Conservation (phyloP, 1,284 basidiomycete species). For the Pyrrhoderma noxium region DNA sequence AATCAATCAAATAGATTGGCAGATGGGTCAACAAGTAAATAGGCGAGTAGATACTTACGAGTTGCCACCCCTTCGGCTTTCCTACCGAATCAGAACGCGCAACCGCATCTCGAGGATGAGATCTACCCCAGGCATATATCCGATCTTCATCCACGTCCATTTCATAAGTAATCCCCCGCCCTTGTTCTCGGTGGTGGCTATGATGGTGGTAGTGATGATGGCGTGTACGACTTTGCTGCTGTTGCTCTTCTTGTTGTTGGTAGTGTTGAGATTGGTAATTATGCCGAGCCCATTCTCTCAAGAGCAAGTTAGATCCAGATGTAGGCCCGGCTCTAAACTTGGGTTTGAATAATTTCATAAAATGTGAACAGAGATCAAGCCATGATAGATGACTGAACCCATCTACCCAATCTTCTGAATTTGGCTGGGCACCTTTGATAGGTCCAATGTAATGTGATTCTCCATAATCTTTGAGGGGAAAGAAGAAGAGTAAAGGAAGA, state of each 20-base stretch:
- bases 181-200: too few species aligned
- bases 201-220: too few species aligned
- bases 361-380: slow-evolving; percentile 64
- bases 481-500: too few species aligned
- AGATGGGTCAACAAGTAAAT: too few species aligned
- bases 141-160: slow-evolving; percentile 46
- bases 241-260: too few species aligned
- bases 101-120: slow-evolving; percentile 54
- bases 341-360: slow-evolving; percentile 69
- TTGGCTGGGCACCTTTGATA: slow-evolving; percentile 60
- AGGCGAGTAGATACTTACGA: slow-evolving; percentile 28
- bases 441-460: slow-evolving; percentile 62
- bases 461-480: slow-evolving; percentile 44
- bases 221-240: too few species aligned
- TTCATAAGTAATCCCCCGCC: too few species aligned
- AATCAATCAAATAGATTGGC: too few species aligned
- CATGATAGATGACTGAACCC: slow-evolving; percentile 59
- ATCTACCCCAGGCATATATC: slow-evolving; percentile 67
- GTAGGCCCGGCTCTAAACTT: slow-evolving; percentile 29
- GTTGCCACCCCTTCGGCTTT: slow-evolving; percentile 48
- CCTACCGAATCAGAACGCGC: slow-evolving; percentile 42
- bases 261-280: too few species aligned
- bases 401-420: slow-evolving; percentile 57
- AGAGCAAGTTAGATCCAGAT: slow-evolving; percentile 38
- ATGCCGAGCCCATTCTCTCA: too few species aligned